Conservation (phyloP, 495 filamentous ascomycete genomes). For the Ascodesmis nigricans region DNA sequence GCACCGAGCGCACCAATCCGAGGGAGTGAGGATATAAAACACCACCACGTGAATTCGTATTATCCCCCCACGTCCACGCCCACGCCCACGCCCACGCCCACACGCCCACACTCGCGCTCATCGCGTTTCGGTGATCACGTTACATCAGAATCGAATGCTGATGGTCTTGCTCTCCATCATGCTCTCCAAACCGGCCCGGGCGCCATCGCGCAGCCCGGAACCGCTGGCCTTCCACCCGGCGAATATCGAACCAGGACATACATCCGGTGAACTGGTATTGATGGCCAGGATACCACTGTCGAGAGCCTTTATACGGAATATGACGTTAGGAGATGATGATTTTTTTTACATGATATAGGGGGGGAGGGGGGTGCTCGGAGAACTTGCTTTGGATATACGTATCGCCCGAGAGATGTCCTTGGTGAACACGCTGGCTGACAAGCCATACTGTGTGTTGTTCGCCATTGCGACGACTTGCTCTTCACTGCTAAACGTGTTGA, state of each 20-base stretch:
- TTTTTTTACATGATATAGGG: no score
- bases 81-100: no score
- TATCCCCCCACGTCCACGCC: no score
- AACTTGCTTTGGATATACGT: slow-evolving; percentile 64
- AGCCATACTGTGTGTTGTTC: slow-evolving; percentile 64
- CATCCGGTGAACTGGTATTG: slow-evolving; percentile 29
- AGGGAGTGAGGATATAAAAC: no score
- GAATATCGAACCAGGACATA: slow-evolving; percentile 22
- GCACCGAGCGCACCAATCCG: no score
- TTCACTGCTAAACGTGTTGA: slow-evolving; percentile 43
- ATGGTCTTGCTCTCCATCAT: slow-evolving; percentile 1
- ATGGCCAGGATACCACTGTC: slow-evolving; percentile 37
- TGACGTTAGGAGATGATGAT: no score
- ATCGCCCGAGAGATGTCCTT: slow-evolving; percentile 55
- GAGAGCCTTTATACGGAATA: slow-evolving; percentile 50
- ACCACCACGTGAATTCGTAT: no score
- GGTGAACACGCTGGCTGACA: slow-evolving; percentile 70
- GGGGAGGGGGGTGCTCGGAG: no score
- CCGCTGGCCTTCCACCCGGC: slow-evolving; percentile 30
- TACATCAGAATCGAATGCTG: no score
- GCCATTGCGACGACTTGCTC: slow-evolving; percentile 56
- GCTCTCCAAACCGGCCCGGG: background rate
- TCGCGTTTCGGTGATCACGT: no score
- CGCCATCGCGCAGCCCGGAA: slow-evolving; percentile 22
- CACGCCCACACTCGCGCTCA: no score